Evolutionary conservation across 176 grass and related monocot species (phyloP).

Genomic region (Secale cereale): DNA sequence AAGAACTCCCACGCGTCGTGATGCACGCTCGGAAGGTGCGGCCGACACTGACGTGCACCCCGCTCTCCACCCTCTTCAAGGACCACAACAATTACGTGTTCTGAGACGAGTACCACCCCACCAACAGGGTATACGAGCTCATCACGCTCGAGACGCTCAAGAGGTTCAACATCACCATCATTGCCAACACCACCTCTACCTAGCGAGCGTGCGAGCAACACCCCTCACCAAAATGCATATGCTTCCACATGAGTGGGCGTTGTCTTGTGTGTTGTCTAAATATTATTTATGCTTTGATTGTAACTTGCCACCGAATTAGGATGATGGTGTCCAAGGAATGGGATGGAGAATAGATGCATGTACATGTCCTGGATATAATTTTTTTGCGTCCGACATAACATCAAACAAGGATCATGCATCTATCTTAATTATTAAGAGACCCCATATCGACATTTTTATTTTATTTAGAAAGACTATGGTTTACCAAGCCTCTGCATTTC

Average conservation of each 20-base stretch:
- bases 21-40: slow-evolving; percentile 65
- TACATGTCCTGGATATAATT: no score
- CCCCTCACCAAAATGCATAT: neutral
- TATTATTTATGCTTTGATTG: neutral
- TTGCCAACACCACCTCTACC: slow-evolving; percentile 35
- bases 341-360: no score
- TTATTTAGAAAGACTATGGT: no score
- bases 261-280: neutral
- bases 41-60: slow-evolving; percentile 84
- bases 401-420: no score
- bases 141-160: slow-evolving; percentile 72
- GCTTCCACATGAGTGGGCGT: no score
- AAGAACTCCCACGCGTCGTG: slow-evolving; percentile 79
- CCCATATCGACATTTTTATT: no score
- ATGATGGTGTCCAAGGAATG: neutral
- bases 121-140: slow-evolving; percentile 81
- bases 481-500: no score
- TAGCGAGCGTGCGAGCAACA: neutral
- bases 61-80: slow-evolving; percentile 74
- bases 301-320: neutral
- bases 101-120: slow-evolving; percentile 99
- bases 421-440: no score
- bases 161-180: slow-evolving; percentile 63
- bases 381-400: no score
- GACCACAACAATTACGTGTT: slow-evolving; percentile 86